Base-by-base conservation (phyloP, 2,329 filamentous ascomycete genomes). In the Microdochium trichocladiopsis region DNA sequence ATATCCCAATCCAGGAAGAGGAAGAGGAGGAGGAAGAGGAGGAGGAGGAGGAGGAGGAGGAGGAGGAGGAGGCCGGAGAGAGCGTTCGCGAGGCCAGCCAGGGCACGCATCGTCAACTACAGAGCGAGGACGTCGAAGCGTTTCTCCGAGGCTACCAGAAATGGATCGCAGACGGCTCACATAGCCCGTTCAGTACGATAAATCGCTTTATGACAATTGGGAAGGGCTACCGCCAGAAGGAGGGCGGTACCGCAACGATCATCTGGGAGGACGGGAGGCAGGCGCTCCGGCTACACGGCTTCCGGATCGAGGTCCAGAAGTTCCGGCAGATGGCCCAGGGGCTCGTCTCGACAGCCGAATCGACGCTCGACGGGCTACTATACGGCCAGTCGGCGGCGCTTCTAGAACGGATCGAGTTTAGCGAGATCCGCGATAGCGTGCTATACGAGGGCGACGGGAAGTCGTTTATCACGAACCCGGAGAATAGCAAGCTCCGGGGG, bases 21-120 rank as follows among this genome's bases (percentile, higher is more conserved):
- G 14, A 53, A 36, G 36, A 55, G n/a, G 53, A 49, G n/a, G 50
- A 54, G 12, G 55, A 52, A 25, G 49, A 36, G 28, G 31, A 51
- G 48, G 51, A 48, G 36, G 41, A 23, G 16, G 25, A 50, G 22
- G 48, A 24, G n/a, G n/a, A n/a, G n/a, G n/a, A n/a, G n/a, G n/a
- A n/a, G n/a, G n/a, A n/a, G n/a, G n/a, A n/a, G n/a, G n/a, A n/a
- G n/a, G n/a, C n/a, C n/a, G n/a, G n/a, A n/a, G n/a, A n/a, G n/a
- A n/a, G n/a, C n/a, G n/a, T n/a, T n/a, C n/a, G n/a, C n/a, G n/a
- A n/a, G n/a, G n/a, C n/a, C n/a, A n/a, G n/a, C n/a, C n/a, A n/a
- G n/a, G n/a, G n/a, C n/a, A n/a, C n/a, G n/a, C n/a, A n/a, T 50
- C 49, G 21, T 18, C 53, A n/a, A 50, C 22, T 43, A 14, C 18